Base-by-base conservation (phyloP, 2,329 filamentous ascomycete species). In the Penicillium expansum region DNA sequence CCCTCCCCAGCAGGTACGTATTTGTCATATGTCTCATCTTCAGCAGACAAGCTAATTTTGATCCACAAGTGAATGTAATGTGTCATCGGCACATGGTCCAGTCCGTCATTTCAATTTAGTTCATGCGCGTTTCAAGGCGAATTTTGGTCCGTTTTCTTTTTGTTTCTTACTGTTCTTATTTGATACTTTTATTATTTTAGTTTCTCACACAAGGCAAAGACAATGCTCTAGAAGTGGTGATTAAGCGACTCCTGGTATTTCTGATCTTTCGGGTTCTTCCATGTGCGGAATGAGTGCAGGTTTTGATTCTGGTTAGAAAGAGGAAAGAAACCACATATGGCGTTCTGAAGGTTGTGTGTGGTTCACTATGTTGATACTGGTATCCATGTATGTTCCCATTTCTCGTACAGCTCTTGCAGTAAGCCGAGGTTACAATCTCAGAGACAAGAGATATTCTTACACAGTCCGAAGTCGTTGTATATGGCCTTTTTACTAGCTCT, bases 1-100 rank as follows among this genome's bases (percentile, higher is more conserved):
- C 83, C 87, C 89, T 66, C 84, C 89, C 62, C 91, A 95, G 74
- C 90, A 92, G 80, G 90, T 92, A 81, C 73, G 83, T 63, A 13
- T 24, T 11, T 20, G 5, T 14, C 18, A 38, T 18, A 27, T 37
- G 9, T 8, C 54, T 29, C 10, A 16, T 39, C 20, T 37, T 49
- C 16, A 33, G 13, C 3, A 33, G n/a, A 29, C n/a, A 39, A 20
- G n/a, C 56, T 58, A 58, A 58, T 24, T 14, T 35, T 18, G 16
- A 5, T 32, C 27, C 5, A 29, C 3, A 33, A 62, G 60, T 62
- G 60, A 62, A 43, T 27, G 11, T 45, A 62, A 43, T 27, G 11
- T 48, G 30, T 22, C 33, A 44, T 35, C 18, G 35, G 37, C 22
- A 37, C 20, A 37, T 58, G 16, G 24, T 53, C 50, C n/a, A 20